These are phyloP conservation scores for Penicillium roqueforti DNA, from an alignment of 495 filamentous ascomycete species.

Conservation along the genomic window DNA sequence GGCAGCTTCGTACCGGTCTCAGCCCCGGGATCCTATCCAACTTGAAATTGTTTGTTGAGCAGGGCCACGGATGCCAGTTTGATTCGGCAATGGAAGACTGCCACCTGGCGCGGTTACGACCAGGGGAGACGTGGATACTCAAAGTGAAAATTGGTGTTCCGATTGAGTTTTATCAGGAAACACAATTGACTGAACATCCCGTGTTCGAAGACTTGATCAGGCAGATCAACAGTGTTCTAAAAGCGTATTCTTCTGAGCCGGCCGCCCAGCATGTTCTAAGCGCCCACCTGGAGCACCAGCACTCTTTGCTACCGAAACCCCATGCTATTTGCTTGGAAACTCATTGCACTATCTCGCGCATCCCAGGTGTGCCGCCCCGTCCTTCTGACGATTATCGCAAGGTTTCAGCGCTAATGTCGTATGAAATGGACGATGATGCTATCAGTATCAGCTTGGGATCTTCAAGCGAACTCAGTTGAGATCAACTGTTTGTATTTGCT, in stretches of 20 bases:
- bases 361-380: neutral
- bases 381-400: neutral
- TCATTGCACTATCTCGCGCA: slow-evolving; percentile 18
- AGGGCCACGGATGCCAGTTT: slow-evolving; percentile 15
- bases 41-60: slow-evolving; percentile 12
- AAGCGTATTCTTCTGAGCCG: slow-evolving; percentile 11
- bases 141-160: slow-evolving; percentile 17
- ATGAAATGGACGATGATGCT: slow-evolving; percentile 3
- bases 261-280: slow-evolving; percentile 17
- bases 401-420: neutral
- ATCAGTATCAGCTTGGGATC: slow-evolving; percentile 5
- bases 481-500: neutral
- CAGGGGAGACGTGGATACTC: slow-evolving; percentile 25
- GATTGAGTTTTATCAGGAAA: neutral
- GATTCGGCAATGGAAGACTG: slow-evolving; percentile 7
- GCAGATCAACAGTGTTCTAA: slow-evolving; percentile 19
- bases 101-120: slow-evolving; percentile 15
- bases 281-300: slow-evolving; percentile 17
- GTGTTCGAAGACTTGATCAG: slow-evolving; percentile 14
- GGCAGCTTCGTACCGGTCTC: slow-evolving; percentile 25
- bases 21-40: slow-evolving; percentile 17
- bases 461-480: slow-evolving; percentile 6
- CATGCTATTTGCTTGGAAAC: slow-evolving; percentile 14
- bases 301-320: slow-evolving; percentile 18
- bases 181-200: slow-evolving; percentile 5